Percentiles rank a stretch among this genome's conserved stretches.
Conservation (phyloP, 176 grass and related monocot species). For the Puya raimondii region DNA sequence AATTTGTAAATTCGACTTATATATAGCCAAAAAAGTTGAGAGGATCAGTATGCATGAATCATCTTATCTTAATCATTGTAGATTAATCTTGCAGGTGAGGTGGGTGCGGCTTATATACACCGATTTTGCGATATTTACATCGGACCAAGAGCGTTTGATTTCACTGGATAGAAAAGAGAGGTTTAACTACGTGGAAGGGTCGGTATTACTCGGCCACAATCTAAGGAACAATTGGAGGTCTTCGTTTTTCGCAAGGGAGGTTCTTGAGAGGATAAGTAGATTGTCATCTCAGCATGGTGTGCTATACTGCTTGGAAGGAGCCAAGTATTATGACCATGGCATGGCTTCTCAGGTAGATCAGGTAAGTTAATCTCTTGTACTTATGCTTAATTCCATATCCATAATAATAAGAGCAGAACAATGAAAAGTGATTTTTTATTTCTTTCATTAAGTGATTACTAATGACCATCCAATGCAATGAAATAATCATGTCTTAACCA, state of each 20-base stretch:
- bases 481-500: no score
- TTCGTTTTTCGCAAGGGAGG: conserved; percentile 2
- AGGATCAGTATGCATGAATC: no score
- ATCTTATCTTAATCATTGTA: neutral
- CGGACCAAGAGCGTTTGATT: conserved; percentile 46
- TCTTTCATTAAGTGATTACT: no score
- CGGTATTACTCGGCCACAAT: neutral
- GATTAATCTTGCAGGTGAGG: conserved; percentile 19
- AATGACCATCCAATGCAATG: no score
- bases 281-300: neutral
- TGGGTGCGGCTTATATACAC: conserved; percentile 51
- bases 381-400: neutral
- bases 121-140: conserved; percentile 14
- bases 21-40: no score
- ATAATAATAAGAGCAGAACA: neutral
- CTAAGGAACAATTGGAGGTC: neutral
- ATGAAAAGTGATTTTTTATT: no score
- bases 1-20: neutral
- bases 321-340: conserved; percentile 1
- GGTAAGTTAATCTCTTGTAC: neutral
- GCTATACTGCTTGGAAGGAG: conserved; percentile 11
- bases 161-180: neutral
- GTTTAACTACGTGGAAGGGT: conserved; percentile 20
- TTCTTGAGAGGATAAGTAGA: neutral
- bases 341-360: neutral